phyloP scores from a whole-genome alignment of 208 protist genomes.

The Leptomonas seymouri region DNA sequence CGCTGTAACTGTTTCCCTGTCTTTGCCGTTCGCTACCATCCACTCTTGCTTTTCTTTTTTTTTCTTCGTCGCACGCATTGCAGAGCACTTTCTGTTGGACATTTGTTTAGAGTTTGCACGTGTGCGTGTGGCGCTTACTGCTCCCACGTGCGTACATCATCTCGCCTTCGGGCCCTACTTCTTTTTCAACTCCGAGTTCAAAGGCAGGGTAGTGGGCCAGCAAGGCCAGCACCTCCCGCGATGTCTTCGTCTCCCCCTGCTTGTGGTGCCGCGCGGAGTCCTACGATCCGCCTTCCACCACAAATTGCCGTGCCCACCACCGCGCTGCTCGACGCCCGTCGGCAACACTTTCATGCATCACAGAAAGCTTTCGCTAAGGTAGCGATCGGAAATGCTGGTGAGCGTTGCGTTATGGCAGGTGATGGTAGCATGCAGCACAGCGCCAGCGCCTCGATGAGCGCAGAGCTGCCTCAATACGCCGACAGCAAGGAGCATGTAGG shows the following conservation, averaged over 20 bases:
- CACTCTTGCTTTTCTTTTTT: too few species aligned
- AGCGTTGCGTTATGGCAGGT: background rate
- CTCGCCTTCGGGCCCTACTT: background rate
- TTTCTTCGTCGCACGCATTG: background rate
- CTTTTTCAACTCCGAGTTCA: background rate
- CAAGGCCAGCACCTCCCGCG: background rate
- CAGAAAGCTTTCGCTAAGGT: background rate
- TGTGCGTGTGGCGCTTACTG: too few species aligned
- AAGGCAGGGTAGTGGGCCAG: background rate
- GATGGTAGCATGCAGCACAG: background rate
- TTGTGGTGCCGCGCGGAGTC: slow-evolving; percentile 15
- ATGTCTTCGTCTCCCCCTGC: background rate
- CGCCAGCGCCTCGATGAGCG: background rate
- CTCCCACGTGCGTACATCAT: background rate
- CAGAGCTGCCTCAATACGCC: background rate
- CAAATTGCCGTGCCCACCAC: background rate
- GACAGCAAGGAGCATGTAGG: background rate
- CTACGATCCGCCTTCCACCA: slow-evolving; percentile 10
- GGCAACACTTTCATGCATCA: background rate
- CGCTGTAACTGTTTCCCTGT: too few species aligned
- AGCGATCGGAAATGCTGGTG: background rate
- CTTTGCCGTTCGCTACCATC: too few species aligned
- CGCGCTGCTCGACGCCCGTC: slow-evolving; percentile 3
- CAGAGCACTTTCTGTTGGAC: too few species aligned
- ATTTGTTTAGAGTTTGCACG: too few species aligned